phyloP scores from a whole-genome alignment of 352 stramenopile species.

The Blastocystis sp. region DNA sequence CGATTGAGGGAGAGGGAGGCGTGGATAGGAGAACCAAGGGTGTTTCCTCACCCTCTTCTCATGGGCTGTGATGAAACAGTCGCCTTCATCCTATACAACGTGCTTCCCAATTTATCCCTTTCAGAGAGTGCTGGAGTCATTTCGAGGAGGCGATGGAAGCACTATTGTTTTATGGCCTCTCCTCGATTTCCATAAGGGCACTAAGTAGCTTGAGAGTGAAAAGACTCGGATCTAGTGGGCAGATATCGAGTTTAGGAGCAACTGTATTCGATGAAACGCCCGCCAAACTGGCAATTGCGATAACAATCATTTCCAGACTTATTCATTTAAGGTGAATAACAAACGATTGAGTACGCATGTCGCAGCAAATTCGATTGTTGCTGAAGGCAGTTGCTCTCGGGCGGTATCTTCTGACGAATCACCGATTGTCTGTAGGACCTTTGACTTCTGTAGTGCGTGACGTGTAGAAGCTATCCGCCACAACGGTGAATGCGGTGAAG shows the following conservation, averaged over 20 bases:
- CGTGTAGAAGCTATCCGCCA: not conserved
- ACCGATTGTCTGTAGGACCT: not conserved
- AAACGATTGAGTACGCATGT: not conserved
- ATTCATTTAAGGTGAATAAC: not conserved
- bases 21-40: no score
- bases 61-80: no score
- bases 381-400: constrained; percentile 20
- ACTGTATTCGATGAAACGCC: not conserved
- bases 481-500: not conserved
- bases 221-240: no score
- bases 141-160: no score
- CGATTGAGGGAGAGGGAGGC: no score
- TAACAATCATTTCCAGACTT: not conserved
- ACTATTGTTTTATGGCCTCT: no score
- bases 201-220: no score
- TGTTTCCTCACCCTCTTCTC: no score
- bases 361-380: not conserved
- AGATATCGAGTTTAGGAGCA: not conserved
- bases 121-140: no score
- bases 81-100: no score
- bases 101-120: no score
- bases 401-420: constrained; percentile 22
- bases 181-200: no score
- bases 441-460: not conserved
- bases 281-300: not conserved